Percentiles rank a stretch among this genome's conserved stretches.
These are phyloP conservation scores for Cystofilobasidium bisporidii DNA, from an alignment of 768 basidiomycete genomes.

Conservation along the genomic window DNA sequence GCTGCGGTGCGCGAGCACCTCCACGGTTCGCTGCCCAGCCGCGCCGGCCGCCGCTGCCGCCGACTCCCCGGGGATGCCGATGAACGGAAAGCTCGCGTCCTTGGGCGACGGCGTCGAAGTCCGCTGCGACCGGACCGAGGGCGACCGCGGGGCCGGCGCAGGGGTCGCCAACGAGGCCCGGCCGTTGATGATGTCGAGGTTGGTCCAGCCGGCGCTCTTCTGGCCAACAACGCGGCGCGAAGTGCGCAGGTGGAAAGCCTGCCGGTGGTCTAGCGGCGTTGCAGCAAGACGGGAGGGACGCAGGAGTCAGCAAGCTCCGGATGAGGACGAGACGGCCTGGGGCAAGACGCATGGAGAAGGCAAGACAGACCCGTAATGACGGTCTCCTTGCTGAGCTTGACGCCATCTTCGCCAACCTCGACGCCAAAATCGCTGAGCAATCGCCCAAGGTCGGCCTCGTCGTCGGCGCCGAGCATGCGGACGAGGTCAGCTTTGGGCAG, in stretches of 20 bases:
- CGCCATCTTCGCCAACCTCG: conserved; percentile 33
- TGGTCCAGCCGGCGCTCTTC: conserved; percentile 10
- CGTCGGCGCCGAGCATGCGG: conserved; percentile 41
- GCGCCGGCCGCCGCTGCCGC: not conserved
- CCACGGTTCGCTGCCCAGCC: not conserved
- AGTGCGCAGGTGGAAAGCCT: conserved; percentile 16
- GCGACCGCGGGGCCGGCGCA: not conserved
- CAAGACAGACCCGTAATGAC: conserved; percentile 16
- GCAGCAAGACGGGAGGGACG: too few relatives aligned
- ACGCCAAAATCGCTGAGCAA: conserved; percentile 36
- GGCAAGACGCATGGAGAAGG: too few relatives aligned
- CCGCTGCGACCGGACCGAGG: not conserved
- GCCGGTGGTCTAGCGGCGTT: conserved; percentile 11
- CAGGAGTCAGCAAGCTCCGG: not conserved
- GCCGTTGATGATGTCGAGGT: conserved; percentile 25
- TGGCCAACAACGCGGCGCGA: conserved; percentile 16
- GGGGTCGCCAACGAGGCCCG: not conserved
- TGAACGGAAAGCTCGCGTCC: conserved; percentile 2
- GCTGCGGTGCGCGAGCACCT: not conserved
- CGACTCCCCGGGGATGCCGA: not conserved
- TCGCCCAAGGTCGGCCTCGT: conserved; percentile 35
- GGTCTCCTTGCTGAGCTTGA: conserved; percentile 18
- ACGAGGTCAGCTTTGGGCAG: conserved; percentile 36
- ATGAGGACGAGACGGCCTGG: too few relatives aligned
- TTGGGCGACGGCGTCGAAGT: not conserved